Evolutionary conservation across 1,139 yeast species (phyloP).

Genomic region (Keqinozyma sinolaborantium): DNA sequence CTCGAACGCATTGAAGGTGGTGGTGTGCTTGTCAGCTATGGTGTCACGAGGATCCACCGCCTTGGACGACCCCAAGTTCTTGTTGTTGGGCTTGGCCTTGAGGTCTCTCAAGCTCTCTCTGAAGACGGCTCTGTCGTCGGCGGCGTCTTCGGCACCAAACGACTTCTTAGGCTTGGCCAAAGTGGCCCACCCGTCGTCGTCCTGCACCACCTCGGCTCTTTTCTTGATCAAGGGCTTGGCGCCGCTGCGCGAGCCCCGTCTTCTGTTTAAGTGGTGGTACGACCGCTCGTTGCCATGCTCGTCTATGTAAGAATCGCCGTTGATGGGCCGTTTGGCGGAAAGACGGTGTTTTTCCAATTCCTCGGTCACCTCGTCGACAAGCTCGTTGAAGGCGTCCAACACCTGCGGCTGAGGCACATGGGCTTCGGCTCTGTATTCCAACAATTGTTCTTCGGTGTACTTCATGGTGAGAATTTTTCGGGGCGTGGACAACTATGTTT

Average conservation of each 20-base stretch:
- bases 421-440: conserved; percentile 53
- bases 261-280: conserved; percentile 49
- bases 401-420: conserved; percentile 60
- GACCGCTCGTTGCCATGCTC: conserved; percentile 47
- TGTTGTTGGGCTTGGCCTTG: conserved; percentile 63
- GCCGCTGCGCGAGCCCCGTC: conserved; percentile 57
- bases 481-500: conserved; percentile 1
- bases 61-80: conserved; percentile 69
- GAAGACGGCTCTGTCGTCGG: conserved; percentile 45
- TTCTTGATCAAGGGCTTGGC: conserved; percentile 56
- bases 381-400: conserved; percentile 58
- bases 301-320: conserved; percentile 49
- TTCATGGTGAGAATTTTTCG: conserved; percentile 39
- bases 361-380: conserved; percentile 59
- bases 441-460: conserved; percentile 70
- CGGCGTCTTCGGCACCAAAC: conserved; percentile 46
- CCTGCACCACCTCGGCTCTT: conserved; percentile 53
- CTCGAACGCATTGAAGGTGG: conserved; percentile 73
- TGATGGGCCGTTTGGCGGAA: conserved; percentile 30
- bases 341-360: conserved; percentile 32
- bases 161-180: conserved; percentile 47
- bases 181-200: conserved; percentile 83
- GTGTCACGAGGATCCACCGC: conserved; percentile 72
- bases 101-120: conserved; percentile 43
- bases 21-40: conserved; percentile 62